Base-by-base conservation (phyloP, 768 basidiomycete genomes). In the Lentinula raphanica region DNA sequence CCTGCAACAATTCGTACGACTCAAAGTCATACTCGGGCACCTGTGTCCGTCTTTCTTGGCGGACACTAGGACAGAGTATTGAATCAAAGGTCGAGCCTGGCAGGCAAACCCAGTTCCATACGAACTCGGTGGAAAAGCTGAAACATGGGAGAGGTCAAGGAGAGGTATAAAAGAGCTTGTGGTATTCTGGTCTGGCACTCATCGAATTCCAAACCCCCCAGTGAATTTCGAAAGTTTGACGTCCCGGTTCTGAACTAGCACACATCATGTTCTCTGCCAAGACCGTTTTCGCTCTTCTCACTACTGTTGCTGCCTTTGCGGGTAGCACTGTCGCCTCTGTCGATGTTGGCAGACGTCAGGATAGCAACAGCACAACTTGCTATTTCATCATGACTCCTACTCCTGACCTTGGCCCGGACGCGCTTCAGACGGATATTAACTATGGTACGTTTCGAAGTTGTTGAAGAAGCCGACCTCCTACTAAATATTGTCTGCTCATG, bases 331-430 rank as follows among this genome's bases (percentile, higher is more conserved):
- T 53, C 40, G 39, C 39, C 6, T 19, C 44, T 9, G 58, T 40
- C 49, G 44, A 25, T 21, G 49, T 50, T 23, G 40, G 42, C 42
- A n/a, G 27, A 27, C 42, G 42, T 19, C 49, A 59, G 58, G 53
- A 13, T 19, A 21, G 19, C 15, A 32, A 54, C 13, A 59, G 38
- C 40, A 54, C 58, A 23, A 59, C 50, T n/a, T 59, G 58, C 50
- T 40, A 28, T 48, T 54, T 59, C 49, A 59, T 54, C 40, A 44
- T 54, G 49, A 59, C 58, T 42, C 58, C 58, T 6, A 59, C 58
- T 27, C 58, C 58, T 35, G 58, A 59, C 27, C 28, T 51, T 36
- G 51, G 51, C 21, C 27, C 50, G 13, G 39, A 44, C 38, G 25
- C 8, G 4, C 40, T 59, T 13, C 58, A 59, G 36, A 59, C 58